Evolutionary conservation across 257 asterid species (phyloP), one percentile per base, ranked within the genome.

Genomic region (Solanum chiquidenum): DNA sequence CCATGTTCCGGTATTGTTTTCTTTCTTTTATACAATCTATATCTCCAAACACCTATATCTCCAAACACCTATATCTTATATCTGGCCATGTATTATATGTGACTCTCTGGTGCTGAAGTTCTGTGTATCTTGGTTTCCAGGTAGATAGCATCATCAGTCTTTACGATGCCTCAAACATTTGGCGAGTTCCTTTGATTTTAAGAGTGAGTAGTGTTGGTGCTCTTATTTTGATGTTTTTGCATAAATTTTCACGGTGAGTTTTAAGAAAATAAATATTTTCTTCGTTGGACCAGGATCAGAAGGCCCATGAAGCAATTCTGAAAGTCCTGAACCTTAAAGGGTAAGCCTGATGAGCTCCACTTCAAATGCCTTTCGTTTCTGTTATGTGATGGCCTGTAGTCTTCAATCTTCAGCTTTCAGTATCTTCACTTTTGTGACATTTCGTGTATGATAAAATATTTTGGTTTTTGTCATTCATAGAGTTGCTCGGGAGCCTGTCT

Each of bases 251-350:
- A 76, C 7, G 0, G 37, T 77, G 66, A 25, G 66, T 44, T 42
- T 79, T 49, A 44, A 44, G 64, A 14, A 18, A 27, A 25, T 23
- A 25, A 40, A 84, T 86, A 60, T 80, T 88, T 42, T 86, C 73
- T 87, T 80, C 21, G 35, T 88, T 44, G 84, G 84, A 79, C 27
- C 87, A 95, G 98, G 94, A 93, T 40, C 98, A 95, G 91, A 95
- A 92, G 87, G 96, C 95, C 83, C 98, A 95, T 90, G 94, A 93
- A 91, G 95, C 98, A 69, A 95, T 95, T 89, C 77, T 95, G 92
- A 93, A 91, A 86, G 98, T 91, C 92, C 88, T 95, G 90, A 93
- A 93, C 88, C 95, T 94, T 64, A 88, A 86, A 66, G 83, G 96
- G 98, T 94, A 90, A 76, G 98, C 93, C 88, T 71, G 83, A 86